Base-by-base conservation (phyloP, 371 early-diverging fungal genomes). In the Mortierella sp. region DNA sequence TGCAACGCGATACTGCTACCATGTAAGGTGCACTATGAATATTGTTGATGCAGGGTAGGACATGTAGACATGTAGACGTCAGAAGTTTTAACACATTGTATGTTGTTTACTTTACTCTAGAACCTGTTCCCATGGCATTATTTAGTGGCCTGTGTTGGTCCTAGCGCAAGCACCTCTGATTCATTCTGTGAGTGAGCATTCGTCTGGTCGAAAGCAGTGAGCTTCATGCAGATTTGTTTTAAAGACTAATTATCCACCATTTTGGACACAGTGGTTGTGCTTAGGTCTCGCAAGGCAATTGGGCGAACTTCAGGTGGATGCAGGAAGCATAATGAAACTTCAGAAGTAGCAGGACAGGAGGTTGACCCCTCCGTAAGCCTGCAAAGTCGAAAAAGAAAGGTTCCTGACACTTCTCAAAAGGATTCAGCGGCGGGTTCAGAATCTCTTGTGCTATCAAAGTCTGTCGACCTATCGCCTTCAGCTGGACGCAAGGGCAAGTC, bases 1-100 rank as follows among this genome's bases (percentile, higher is more conserved):
- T 13, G 77, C 77, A 5, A 71, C 70, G 4, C 77, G 82, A 37
- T 81, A 81, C 37, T 77, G 77, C 52, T 77, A 81, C 24, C 64
- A 77, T 63, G 77, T 80, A 77, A 53, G 73, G 0, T 37, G n/a
- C 24, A 43, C n/a, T 58, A 16, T 50, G n/a, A 2, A 5, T n/a
- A 10, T 47, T 14, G 6, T 19, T 14, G 55, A 13, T 13, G 13
- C 4, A 3, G 8, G 6, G 13, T 19, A 13, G 0, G 31, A 55
- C 29, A 11, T 13, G 4, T 11, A 44, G 5, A 11, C 37, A 39
- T 29, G 37, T 8, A 37, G 2, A 58, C 10, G n/a, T 14, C 10
- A 13, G 29, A 7, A 39, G 26, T 50, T 10, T 37, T 7, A 10
- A 22, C 34, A 40, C n/a, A n/a, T n/a, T n/a, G n/a, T n/a, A n/a